phyloP scores from a whole-genome alignment of 345 rosid species.

The Noccaea bulbosa region DNA sequence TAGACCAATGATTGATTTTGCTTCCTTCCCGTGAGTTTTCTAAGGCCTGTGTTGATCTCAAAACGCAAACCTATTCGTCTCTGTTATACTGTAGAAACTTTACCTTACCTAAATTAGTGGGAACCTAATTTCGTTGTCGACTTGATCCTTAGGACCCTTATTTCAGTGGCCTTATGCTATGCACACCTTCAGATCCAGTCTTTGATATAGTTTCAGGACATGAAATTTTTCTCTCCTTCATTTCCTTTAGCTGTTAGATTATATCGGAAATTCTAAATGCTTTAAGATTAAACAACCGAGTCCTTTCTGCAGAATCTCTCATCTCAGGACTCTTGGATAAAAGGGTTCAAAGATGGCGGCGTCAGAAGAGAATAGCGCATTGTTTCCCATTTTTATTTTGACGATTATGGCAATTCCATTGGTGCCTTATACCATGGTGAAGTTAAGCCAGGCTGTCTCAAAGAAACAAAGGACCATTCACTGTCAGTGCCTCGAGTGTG shows the following conservation, averaged over 20 bases:
- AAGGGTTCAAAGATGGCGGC: constrained; percentile 71
- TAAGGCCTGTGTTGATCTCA: constrained; percentile 8
- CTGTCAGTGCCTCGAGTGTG: constrained; percentile 84
- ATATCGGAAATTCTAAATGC: neutral
- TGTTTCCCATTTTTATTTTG: constrained; percentile 96
- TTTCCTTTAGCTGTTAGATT: neutral
- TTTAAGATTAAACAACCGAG: neutral
- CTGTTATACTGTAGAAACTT: neutral
- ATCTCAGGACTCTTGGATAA: constrained; percentile 28
- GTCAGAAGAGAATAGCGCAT: constrained; percentile 79
- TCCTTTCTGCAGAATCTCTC: constrained; percentile 30
- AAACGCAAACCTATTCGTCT: neutral
- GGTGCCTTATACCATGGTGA: constrained; percentile 82
- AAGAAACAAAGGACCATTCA: constrained; percentile 73
- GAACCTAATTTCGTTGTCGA: constrained; percentile 23
- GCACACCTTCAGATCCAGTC: constrained; percentile 30
- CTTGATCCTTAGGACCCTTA: constrained; percentile 28
- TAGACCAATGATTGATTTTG: neutral
- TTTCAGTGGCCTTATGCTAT: neutral
- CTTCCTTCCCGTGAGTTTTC: neutral
- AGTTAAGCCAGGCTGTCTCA: constrained; percentile 72
- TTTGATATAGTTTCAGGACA: constrained; percentile 10
- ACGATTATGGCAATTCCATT: constrained; percentile 93
- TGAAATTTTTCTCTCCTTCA: neutral
- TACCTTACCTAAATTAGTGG: constrained; percentile 9